Conservation (phyloP, 495 filamentous ascomycete genomes). For the Penicillium riverlandense region DNA sequence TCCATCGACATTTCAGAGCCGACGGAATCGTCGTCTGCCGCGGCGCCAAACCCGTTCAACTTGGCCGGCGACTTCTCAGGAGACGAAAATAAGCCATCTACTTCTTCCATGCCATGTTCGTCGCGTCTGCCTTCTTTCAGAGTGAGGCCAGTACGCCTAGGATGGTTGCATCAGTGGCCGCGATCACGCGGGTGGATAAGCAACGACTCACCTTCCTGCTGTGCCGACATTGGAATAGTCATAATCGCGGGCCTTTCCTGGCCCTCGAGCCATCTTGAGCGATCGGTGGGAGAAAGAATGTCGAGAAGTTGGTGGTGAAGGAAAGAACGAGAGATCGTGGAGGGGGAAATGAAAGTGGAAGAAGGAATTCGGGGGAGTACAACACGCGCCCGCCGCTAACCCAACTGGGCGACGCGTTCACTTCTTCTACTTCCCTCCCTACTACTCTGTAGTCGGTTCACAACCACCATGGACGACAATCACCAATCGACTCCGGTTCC, state of each 20-base stretch:
- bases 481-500: neutral
- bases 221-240: slow-evolving; percentile 60
- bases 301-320: neutral
- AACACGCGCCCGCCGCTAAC: slow-evolving; percentile 33
- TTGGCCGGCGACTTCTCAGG: slow-evolving; percentile 56
- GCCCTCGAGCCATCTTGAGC: slow-evolving; percentile 39
- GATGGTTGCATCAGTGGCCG: slow-evolving; percentile 7
- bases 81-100: slow-evolving; percentile 83
- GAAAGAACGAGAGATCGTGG: neutral
- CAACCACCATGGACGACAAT: slow-evolving; percentile 1
- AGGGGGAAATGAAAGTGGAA: slow-evolving; percentile 23
- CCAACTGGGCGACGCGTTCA: slow-evolving; percentile 36
- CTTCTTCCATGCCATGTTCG: slow-evolving; percentile 83
- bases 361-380: slow-evolving; percentile 26
- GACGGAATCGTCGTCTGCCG: slow-evolving; percentile 19
- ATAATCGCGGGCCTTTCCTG: slow-evolving; percentile 46
- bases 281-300: neutral
- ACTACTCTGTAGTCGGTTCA: neutral
- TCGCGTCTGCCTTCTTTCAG: slow-evolving; percentile 79
- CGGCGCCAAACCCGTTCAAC: slow-evolving; percentile 24
- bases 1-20: slow-evolving; percentile 45
- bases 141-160: slow-evolving; percentile 75
- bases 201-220: slow-evolving; percentile 47
- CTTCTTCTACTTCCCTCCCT: neutral
- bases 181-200: neutral